Evolutionary conservation across 2,329 filamentous ascomycete genomes (phyloP), one percentile per base, ranked within the genome.

Genomic region (Botrytis paeoniae): DNA sequence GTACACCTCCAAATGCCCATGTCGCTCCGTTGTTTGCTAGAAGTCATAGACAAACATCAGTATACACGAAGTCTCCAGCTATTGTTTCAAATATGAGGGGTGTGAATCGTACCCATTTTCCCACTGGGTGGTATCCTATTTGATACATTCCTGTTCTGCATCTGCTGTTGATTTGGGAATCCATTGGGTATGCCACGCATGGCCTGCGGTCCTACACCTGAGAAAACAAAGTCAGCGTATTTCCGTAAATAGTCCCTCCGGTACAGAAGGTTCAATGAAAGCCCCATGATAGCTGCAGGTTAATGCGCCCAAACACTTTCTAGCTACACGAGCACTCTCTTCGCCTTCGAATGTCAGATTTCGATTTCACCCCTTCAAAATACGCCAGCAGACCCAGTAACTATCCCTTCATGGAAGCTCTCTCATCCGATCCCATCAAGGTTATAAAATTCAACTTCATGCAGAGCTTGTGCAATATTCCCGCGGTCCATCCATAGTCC

Each of bases 1-100:
- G 88, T 78, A 89, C 85, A 73, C 86, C 86, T 75, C 88, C 87
- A 82, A 91, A 91, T 20, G 87, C 87, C 89, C 89, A 91, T 75
- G 87, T 87, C 74, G 78, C 74, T 63, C 78, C 78, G 73, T 80
- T 81, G 70, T 76, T 76, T 76, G 77, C 80, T 81, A 76, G 86
- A 75, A 70, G 18, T 45, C 59, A 63, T 75, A 25, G 9, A 71
- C 65, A 69, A 70, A 48, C 71, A 76, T 80, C 75, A 80, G 79
- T 76, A 76, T 35, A 35, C 35, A 37, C 60, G 12, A 39, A 70
- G 14, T 41, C 25, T 65, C 45, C 69, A 61, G 72, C 48, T 18
- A 60, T 59, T 63, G n/a, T 25, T 32, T 29, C 12, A 57, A 41
- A 18, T 73, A 59, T 62, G 48, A 70, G 48, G 71, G 71, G 18